Percentiles rank a stretch among this genome's conserved stretches.
These are phyloP conservation scores for Colletotrichum truncatum DNA, from an alignment of 2,329 filamentous ascomycete species.

Conservation along the genomic window DNA sequence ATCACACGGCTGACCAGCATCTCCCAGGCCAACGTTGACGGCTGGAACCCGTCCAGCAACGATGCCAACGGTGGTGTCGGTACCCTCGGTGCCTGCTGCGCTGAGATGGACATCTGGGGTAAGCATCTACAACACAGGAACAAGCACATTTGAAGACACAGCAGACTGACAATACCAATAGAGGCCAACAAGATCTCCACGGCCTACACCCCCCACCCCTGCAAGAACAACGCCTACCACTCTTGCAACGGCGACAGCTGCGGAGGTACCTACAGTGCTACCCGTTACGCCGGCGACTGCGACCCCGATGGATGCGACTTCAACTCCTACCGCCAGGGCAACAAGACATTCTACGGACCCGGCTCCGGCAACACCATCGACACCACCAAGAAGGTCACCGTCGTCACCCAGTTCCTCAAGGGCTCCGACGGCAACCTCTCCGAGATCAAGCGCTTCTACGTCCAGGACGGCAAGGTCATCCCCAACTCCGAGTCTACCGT, in stretches of 20 bases:
- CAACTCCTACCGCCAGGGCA: constrained; percentile 74
- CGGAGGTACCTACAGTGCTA: constrained; percentile 60
- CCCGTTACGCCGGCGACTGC: constrained; percentile 70
- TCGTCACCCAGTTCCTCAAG: constrained; percentile 71
- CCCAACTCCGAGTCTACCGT: constrained; percentile 58
- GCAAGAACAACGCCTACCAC: constrained; percentile 57
- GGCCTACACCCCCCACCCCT: constrained; percentile 74
- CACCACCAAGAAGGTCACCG: constrained; percentile 67
- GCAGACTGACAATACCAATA: constrained; percentile 41
- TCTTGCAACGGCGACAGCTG: constrained; percentile 61
- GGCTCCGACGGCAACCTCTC: constrained; percentile 59
- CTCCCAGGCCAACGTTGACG: constrained; percentile 58
- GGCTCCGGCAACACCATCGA: constrained; percentile 63
- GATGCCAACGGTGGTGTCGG: constrained; percentile 66
- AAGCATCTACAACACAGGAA: constrained; percentile 35
- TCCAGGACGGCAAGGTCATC: constrained; percentile 69
- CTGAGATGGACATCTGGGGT: constrained; percentile 68
- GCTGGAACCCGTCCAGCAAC: constrained; percentile 58
- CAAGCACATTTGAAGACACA: neutral
- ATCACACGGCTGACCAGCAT: neutral
- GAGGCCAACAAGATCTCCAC: constrained; percentile 74
- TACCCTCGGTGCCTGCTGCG: constrained; percentile 63
- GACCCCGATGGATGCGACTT: constrained; percentile 78
- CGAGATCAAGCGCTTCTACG: constrained; percentile 72
- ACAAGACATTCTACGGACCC: constrained; percentile 70